A percentile compares a stretch with the other conserved stretches of the same genome.
phyloP scores from a whole-genome alignment of 78 protist species.

The Bodo saltans region DNA sequence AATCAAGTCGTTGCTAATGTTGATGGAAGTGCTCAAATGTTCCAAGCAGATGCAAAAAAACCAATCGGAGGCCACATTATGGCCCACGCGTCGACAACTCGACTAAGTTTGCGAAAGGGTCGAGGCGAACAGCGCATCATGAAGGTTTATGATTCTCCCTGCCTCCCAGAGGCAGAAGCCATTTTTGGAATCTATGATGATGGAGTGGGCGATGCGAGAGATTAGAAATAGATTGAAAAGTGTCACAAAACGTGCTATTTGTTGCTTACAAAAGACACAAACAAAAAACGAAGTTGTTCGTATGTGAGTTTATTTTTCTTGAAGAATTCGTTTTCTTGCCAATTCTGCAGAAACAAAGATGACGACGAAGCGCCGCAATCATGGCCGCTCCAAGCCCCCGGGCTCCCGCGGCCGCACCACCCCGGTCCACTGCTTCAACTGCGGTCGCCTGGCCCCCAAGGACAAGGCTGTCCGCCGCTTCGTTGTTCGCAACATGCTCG shows the following conservation, averaged over 20 bases:
- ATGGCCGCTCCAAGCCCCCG: slow-evolving; percentile 80
- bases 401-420: slow-evolving; percentile 85
- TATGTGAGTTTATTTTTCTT: neutral
- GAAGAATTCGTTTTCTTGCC: too few species aligned
- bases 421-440: slow-evolving; percentile 90
- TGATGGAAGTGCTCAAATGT: slow-evolving; percentile 60
- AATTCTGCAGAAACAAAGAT: slow-evolving; percentile 32
- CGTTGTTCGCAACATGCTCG: slow-evolving; percentile 91
- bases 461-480: slow-evolving; percentile 94
- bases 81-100: slow-evolving; percentile 98
- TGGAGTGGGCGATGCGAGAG: slow-evolving; percentile 54
- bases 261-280: too few species aligned
- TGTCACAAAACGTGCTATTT: too few species aligned
- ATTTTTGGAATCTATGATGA: slow-evolving; percentile 55
- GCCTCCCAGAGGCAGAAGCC: slow-evolving; percentile 83
- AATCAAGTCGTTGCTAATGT: slow-evolving; percentile 97
- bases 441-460: slow-evolving; percentile 89
- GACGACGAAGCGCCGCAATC: slow-evolving; percentile 90
- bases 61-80: slow-evolving; percentile 99
- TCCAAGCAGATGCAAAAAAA: slow-evolving; percentile 61
- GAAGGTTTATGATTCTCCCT: slow-evolving; percentile 96
- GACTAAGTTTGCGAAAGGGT: slow-evolving; percentile 90
- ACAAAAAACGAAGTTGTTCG: neutral
- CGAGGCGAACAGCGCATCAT: slow-evolving; percentile 92
- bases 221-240: slow-evolving; percentile 20